Percentiles rank a stretch among this genome's conserved stretches.
phyloP scores from a whole-genome alignment of 1,284 basidiomycete genomes.

The Cryptococcus sp. region DNA sequence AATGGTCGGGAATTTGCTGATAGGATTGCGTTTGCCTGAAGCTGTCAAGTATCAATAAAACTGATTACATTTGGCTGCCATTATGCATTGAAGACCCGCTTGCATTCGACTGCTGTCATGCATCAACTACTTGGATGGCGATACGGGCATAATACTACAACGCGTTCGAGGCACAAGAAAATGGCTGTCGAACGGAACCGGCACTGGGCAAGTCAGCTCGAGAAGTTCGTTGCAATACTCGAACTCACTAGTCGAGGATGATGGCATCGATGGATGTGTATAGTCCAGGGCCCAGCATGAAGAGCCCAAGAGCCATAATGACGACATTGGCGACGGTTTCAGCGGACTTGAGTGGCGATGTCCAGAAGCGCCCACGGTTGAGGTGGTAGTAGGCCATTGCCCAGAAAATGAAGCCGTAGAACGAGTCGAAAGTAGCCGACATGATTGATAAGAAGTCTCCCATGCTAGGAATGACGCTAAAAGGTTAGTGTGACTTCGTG shows the following conservation, averaged over 20 bases:
- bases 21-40: too few relatives aligned
- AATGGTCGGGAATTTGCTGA: too few relatives aligned
- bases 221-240: background rate
- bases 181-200: conserved; percentile 7
- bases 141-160: too few relatives aligned
- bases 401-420: conserved; percentile 50
- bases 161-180: conserved; percentile 12
- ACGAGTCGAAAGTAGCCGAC: conserved; percentile 37
- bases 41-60: too few relatives aligned
- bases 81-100: too few relatives aligned
- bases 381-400: conserved; percentile 49
- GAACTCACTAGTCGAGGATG: conserved; percentile 40
- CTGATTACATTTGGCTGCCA: too few relatives aligned
- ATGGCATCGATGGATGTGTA: conserved; percentile 52
- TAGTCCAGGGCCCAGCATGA: conserved; percentile 52
- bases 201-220: conserved; percentile 4
- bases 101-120: too few relatives aligned
- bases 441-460: conserved; percentile 49
- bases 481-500: background rate
- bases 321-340: conserved; percentile 44
- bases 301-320: conserved; percentile 46
- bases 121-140: too few relatives aligned
- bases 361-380: conserved; percentile 41
- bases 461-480: conserved; percentile 49
- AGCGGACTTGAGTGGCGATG: conserved; percentile 19